Conservation (phyloP, 2,329 filamentous ascomycete genomes). For the Colletotrichum ledebouriae region DNA sequence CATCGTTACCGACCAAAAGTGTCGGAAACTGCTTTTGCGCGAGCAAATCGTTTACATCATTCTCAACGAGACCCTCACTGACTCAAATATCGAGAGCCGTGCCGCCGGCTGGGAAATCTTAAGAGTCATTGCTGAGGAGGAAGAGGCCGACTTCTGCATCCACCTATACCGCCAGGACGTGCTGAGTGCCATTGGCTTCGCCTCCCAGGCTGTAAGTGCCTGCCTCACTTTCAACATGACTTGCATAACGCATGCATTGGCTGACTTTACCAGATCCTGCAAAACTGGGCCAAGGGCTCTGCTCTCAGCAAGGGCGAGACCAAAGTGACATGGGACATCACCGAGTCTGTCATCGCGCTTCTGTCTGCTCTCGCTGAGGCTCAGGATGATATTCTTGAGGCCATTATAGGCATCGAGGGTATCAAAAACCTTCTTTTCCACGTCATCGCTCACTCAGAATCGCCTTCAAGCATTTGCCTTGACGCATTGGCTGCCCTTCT, state of each 20-base stretch:
- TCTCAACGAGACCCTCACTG: constrained; percentile 74
- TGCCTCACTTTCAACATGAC: background rate
- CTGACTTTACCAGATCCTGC: constrained; percentile 54
- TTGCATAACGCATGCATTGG: constrained; percentile 14
- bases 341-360: constrained; percentile 66
- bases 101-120: constrained; percentile 78
- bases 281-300: constrained; percentile 57
- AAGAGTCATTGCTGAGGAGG: constrained; percentile 70
- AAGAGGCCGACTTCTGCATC: constrained; percentile 76
- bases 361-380: constrained; percentile 68
- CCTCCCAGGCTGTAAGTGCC: constrained; percentile 63
- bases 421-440: constrained; percentile 69
- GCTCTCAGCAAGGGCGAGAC: constrained; percentile 67
- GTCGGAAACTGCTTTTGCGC: constrained; percentile 74
- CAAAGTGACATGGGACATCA: constrained; percentile 66
- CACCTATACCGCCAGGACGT: constrained; percentile 74
- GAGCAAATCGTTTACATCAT: constrained; percentile 76
- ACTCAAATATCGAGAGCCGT: constrained; percentile 72
- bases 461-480: constrained; percentile 56
- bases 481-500: constrained; percentile 69
- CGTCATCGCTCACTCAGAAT: constrained; percentile 61
- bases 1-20: constrained; percentile 72
- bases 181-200: constrained; percentile 71
- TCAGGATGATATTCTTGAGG: constrained; percentile 70
- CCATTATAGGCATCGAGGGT: constrained; percentile 62